Percentiles rank a stretch among this genome's conserved stretches.
These are phyloP conservation scores for Sideroxylon spinosum DNA, from an alignment of 179 eudicot genomes.

Conservation along the genomic window DNA sequence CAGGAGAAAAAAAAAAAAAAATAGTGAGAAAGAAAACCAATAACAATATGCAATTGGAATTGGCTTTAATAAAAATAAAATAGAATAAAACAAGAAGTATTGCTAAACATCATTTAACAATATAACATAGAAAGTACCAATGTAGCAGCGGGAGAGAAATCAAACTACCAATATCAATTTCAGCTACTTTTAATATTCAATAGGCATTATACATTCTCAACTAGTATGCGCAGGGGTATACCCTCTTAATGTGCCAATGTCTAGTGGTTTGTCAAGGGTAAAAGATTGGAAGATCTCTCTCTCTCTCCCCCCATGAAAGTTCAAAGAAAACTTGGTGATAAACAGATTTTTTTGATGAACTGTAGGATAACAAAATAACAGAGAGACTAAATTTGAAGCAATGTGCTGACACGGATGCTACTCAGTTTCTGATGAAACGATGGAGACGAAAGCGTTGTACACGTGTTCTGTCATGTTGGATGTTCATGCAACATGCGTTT, in stretches of 20 bases:
- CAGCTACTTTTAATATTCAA: background rate
- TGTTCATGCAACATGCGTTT: no score
- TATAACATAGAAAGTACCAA: background rate
- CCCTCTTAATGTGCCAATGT: background rate
- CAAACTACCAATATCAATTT: background rate
- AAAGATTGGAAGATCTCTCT: background rate
- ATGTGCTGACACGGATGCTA: background rate
- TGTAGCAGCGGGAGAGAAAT: background rate
- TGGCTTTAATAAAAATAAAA: background rate
- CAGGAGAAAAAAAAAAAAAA: no score
- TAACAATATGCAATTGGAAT: background rate
- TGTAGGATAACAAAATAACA: no score
- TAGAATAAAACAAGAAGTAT: background rate
- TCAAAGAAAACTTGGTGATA: constrained; percentile 1
- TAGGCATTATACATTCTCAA: no score
- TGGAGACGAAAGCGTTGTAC: no score
- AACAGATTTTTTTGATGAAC: background rate
- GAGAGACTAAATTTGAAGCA: background rate
- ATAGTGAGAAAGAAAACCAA: no score
- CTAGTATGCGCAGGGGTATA: background rate
- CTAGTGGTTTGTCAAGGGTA: background rate
- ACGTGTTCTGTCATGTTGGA: no score
- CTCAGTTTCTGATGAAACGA: no score
- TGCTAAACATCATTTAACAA: background rate
- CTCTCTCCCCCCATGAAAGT: background rate